A percentile compares a stretch with the other conserved stretches of the same genome.
Evolutionary conservation across 305 asterid species (phyloP).

Genomic region (Fraxinus xanthoxyloides): DNA sequence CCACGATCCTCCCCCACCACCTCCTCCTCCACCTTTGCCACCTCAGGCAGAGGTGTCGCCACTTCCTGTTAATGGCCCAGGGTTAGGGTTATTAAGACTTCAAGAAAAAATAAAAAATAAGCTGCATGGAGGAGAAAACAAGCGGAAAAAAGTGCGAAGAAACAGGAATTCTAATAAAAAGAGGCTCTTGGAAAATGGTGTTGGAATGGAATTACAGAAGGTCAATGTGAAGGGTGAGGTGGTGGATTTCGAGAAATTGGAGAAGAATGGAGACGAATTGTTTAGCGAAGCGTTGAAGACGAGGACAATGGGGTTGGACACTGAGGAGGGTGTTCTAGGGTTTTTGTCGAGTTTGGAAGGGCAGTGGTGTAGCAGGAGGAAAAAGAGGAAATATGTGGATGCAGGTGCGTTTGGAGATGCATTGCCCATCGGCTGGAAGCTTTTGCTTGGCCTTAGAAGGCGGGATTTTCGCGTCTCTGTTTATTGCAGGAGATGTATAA

Average conservation of each 20-base stretch:
- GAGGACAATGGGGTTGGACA: constrained; percentile 63
- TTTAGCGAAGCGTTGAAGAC: constrained; percentile 53
- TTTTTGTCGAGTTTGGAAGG: constrained; percentile 72
- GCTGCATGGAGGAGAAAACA: constrained; percentile 29
- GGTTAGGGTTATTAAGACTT: constrained; percentile 36
- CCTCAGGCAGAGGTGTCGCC: constrained; percentile 22
- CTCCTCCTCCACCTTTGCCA: constrained; percentile 45
- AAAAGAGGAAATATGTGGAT: constrained; percentile 85
- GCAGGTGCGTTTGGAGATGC: constrained; percentile 56
- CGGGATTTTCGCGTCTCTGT: constrained; percentile 60
- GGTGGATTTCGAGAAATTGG: constrained; percentile 62
- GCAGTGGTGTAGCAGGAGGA: constrained; percentile 92
- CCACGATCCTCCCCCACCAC: constrained; percentile 55
- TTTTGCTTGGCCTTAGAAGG: constrained; percentile 75
- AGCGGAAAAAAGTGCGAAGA: constrained; percentile 46
- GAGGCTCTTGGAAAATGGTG: constrained; percentile 42
- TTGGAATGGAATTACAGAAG: constrained; percentile 41
- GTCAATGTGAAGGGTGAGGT: constrained; percentile 57
- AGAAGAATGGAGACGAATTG: constrained; percentile 63
- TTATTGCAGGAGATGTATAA: constrained; percentile 70
- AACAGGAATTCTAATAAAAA: constrained; percentile 26
- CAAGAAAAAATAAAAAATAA: constrained; percentile 36
- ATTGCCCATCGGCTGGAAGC: constrained; percentile 82
- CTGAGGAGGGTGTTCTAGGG: constrained; percentile 63
- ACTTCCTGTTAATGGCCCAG: constrained; percentile 19